Base-by-base conservation (phyloP, 2,329 filamentous ascomycete genomes). In the Dactylellina haptotyla region DNA sequence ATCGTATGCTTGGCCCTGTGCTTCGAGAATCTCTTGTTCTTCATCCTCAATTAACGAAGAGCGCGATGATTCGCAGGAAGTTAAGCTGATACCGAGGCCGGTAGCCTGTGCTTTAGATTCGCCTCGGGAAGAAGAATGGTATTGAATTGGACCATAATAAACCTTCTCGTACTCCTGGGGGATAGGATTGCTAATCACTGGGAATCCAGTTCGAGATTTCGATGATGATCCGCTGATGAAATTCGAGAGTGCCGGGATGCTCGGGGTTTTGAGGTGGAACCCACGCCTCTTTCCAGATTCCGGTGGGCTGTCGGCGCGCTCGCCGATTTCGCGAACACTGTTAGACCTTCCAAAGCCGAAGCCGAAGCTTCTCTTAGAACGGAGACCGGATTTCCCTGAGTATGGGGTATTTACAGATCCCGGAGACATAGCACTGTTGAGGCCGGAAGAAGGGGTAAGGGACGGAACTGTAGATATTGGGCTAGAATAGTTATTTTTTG, bases 21-120 rank as follows among this genome's bases (percentile, higher is more conserved):
- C 63, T 3, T 58, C 63, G n/a, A 67, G 63, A 23, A 67, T 67
- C 28, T 67, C 53, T 28, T 67, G 63, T 28, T 59, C 63, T 2
- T 67, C 63, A 28, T 67, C 63, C n/a, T 67, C 63, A 5, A 67
- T 67, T 8, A 59, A 37, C 23, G 63, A 67, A 8, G 62, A 66
- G 26, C 53, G 51, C 12, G 62, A 66, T 26, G 63, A 67, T 59
- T 20, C 43, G n/a, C 43, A 51, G 14, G 53, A 67, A 4, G 26
- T 25, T 23, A 67, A 46, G 16, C 46, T 58, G 18, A 67, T 67
- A 43, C 63, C 63, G 37, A 67, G 63, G 4, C 56, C 56, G 2
- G 6, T 46, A 30, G 53, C 53, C 5, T 46, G 23, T 16, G 32
- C 37, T 12, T 59, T 41, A 4, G 63, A 67, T n/a, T n/a, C n/a